Percentiles rank a stretch among this genome's conserved stretches.
phyloP scores from a whole-genome alignment of 2,329 filamentous ascomycete genomes.

The Aspergillus latus region DNA sequence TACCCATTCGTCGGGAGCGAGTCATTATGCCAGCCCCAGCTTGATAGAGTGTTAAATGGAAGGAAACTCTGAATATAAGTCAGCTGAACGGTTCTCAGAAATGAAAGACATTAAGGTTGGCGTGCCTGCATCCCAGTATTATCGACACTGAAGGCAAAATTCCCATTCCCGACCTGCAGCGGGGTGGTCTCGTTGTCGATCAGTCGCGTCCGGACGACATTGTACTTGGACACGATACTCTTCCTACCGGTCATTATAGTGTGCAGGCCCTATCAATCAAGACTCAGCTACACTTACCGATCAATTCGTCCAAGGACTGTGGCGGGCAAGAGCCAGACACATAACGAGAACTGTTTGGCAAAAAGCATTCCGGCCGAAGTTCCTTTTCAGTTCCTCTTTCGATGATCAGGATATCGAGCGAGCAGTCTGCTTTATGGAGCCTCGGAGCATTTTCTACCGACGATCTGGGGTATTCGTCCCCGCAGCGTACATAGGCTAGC shows the following conservation, averaged over 20 bases:
- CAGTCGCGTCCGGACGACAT: slow-evolving; percentile 12
- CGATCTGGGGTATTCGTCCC: background rate
- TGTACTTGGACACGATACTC: slow-evolving; percentile 15
- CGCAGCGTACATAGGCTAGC: background rate
- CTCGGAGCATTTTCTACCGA: background rate
- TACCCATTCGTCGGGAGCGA: slow-evolving; percentile 17
- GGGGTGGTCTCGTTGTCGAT: slow-evolving; percentile 20
- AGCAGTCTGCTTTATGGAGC: background rate
- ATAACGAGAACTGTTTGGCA: too few relatives aligned
- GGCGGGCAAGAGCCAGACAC: too few relatives aligned
- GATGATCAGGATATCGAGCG: background rate
- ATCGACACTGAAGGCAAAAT: slow-evolving; percentile 20
- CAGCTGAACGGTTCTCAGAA: background rate
- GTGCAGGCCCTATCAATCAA: too few relatives aligned
- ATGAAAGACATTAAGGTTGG: background rate
- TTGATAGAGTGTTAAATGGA: slow-evolving; percentile 19
- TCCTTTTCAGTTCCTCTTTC: background rate
- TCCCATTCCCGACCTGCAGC: slow-evolving; percentile 19
- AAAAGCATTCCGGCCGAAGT: too few relatives aligned
- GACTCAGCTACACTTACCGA: too few relatives aligned
- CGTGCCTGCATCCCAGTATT: slow-evolving; percentile 19
- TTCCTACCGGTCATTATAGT: background rate
- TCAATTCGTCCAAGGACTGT: too few relatives aligned
- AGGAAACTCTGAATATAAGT: slow-evolving; percentile 7
- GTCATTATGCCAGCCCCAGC: slow-evolving; percentile 22